These are phyloP conservation scores for Myriosclerotinia curreyana DNA, from an alignment of 2,329 filamentous ascomycete species.

Conservation along the genomic window DNA sequence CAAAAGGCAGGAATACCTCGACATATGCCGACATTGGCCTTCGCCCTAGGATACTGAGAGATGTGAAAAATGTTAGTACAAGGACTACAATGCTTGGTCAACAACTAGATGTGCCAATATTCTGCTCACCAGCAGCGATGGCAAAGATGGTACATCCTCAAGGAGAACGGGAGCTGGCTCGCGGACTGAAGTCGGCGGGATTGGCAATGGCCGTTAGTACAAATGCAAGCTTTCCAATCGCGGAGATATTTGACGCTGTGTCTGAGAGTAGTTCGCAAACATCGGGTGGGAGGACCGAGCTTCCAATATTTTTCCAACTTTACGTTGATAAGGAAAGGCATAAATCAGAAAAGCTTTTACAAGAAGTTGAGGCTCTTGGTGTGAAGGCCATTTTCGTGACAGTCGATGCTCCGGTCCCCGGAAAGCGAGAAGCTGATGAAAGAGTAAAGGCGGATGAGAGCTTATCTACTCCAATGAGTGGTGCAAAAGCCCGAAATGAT, in stretches of 20 bases:
- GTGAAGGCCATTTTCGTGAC: slow-evolving; percentile 57
- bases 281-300: slow-evolving; percentile 6
- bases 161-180: slow-evolving; percentile 58
- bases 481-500: slow-evolving; percentile 50
- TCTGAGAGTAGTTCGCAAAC: slow-evolving; percentile 29
- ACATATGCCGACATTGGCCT: slow-evolving; percentile 56
- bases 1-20: slow-evolving; percentile 55
- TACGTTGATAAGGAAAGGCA: slow-evolving; percentile 57
- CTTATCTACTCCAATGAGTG: slow-evolving; percentile 49
- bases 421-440: slow-evolving; percentile 52
- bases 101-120: slow-evolving; percentile 54
- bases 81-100: slow-evolving; percentile 54
- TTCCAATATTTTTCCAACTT: slow-evolving; percentile 54
- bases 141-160: slow-evolving; percentile 60
- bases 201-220: slow-evolving; percentile 60
- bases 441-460: slow-evolving; percentile 47
- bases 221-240: slow-evolving; percentile 56
- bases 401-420: slow-evolving; percentile 55
- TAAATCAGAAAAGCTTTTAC: slow-evolving; percentile 51
- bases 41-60: slow-evolving; percentile 55
- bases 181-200: slow-evolving; percentile 49
- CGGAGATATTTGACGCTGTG: slow-evolving; percentile 47
- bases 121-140: slow-evolving; percentile 63
- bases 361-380: slow-evolving; percentile 46
- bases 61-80: slow-evolving; percentile 53